Evolutionary conservation across 2,329 filamentous ascomycete genomes (phyloP).

Genomic region (Fonsecaea pedrosoi): DNA sequence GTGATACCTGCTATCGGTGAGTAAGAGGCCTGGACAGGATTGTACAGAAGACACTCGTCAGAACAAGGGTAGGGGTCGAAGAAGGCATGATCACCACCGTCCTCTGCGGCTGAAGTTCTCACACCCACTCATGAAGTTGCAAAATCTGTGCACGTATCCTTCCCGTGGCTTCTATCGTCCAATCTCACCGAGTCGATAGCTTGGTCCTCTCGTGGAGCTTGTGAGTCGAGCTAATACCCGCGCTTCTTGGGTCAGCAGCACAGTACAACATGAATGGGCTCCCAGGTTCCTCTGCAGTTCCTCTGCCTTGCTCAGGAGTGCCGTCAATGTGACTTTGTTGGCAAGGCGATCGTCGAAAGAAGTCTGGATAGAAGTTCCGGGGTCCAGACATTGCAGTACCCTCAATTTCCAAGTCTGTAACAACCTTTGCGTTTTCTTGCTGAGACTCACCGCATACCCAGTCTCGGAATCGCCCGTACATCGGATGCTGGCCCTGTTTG

Average conservation of each 20-base stretch:
- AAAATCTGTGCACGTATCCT: slow-evolving; percentile 41
- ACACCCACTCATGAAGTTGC: slow-evolving; percentile 51
- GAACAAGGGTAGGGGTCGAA: background rate
- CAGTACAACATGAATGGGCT: background rate
- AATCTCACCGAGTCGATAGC: slow-evolving; percentile 20
- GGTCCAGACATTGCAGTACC: background rate
- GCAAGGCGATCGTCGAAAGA: slow-evolving; percentile 4
- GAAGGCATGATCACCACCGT: background rate
- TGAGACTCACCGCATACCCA: slow-evolving; percentile 2
- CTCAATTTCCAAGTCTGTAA: slow-evolving; percentile 5
- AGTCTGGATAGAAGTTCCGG: background rate
- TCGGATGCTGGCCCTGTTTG: background rate
- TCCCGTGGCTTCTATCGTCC: slow-evolving; percentile 25
- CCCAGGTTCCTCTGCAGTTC: too few relatives aligned
- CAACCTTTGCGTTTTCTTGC: background rate
- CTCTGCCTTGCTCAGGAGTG: background rate
- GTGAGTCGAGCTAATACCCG: background rate
- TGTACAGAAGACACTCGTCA: slow-evolving; percentile 35
- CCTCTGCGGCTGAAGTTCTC: background rate
- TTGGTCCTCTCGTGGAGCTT: background rate
- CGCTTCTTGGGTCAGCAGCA: background rate
- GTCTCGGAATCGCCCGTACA: background rate
- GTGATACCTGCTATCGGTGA: slow-evolving; percentile 54
- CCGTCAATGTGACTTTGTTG: background rate
- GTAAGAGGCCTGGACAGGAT: too few relatives aligned